These are phyloP conservation scores for Pichia sp. DNA, from an alignment of 1,139 yeast species.

Conservation along the genomic window DNA sequence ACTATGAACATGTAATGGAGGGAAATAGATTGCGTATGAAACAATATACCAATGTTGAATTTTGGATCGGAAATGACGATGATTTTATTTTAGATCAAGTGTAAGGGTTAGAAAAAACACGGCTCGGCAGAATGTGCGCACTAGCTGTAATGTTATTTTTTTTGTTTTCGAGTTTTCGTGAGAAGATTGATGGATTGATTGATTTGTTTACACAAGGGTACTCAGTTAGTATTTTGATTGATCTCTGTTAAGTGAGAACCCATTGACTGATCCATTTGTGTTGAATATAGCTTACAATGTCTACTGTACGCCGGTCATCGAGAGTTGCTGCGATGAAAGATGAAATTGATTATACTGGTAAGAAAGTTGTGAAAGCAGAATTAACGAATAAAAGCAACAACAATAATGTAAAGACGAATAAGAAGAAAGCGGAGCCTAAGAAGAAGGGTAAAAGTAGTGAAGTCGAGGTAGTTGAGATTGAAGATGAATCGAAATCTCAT, in stretches of 20 bases:
- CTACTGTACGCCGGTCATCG: constrained; percentile 15
- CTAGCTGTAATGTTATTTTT: too few relatives aligned
- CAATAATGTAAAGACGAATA: not conserved
- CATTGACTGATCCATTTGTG: not conserved
- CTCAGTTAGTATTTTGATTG: not conserved
- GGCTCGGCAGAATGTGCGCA: too few relatives aligned
- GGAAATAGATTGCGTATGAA: too few relatives aligned
- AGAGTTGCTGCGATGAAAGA: constrained; percentile 15
- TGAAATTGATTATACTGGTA: constrained; percentile 5
- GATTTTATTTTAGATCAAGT: too few relatives aligned
- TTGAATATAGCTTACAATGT: not conserved
- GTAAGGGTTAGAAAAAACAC: too few relatives aligned
- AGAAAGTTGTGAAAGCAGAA: constrained; percentile 1
- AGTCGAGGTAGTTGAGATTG: not conserved
- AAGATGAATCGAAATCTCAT: not conserved
- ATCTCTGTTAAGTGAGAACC: not conserved
- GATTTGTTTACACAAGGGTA: too few relatives aligned
- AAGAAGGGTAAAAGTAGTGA: not conserved
- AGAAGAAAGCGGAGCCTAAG: constrained; percentile 1
- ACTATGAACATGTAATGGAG: too few relatives aligned
- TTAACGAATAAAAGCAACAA: not conserved
- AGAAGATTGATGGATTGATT: too few relatives aligned
- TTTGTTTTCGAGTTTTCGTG: too few relatives aligned
- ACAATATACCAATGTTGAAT: too few relatives aligned
- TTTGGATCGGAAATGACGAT: too few relatives aligned